phyloP scores from a whole-genome alignment of 257 asterid genomes.

The Salvia hispanica region DNA sequence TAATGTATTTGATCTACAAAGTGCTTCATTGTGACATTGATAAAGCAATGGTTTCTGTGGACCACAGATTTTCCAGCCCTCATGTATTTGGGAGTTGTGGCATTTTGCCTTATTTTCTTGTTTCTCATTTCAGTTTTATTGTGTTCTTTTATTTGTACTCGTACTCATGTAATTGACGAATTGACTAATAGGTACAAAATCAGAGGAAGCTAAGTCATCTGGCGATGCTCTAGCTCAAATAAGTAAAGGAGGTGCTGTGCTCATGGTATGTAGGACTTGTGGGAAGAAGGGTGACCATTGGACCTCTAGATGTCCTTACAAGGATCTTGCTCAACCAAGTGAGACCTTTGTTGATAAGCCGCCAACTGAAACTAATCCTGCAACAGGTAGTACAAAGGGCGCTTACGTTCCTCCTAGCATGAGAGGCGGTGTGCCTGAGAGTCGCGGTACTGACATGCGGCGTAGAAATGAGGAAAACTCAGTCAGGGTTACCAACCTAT shows the following conservation, averaged over 20 bases:
- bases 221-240: conserved; percentile 59
- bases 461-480: conserved; percentile 91
- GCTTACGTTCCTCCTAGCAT: conserved; percentile 78
- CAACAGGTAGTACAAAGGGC: conserved; percentile 48
- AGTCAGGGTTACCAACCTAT: conserved; percentile 88
- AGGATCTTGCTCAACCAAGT: conserved; percentile 75
- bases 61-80: background rate
- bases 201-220: conserved; percentile 58
- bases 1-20: conserved; percentile 1
- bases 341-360: conserved; percentile 71
- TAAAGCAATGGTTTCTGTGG: background rate
- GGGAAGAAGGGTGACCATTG: conserved; percentile 97
- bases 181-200: conserved; percentile 58
- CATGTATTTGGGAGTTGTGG: background rate
- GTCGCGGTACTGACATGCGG: conserved; percentile 72
- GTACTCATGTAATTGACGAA: background rate
- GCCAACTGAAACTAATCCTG: conserved; percentile 41
- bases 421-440: conserved; percentile 70
- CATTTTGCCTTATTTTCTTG: background rate
- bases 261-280: conserved; percentile 88
- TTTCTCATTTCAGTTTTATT: background rate
- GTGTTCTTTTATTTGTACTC: background rate
- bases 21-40: background rate
- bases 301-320: conserved; percentile 94
- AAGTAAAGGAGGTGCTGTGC: conserved; percentile 73